Evolutionary conservation across 306 rosid genomes (phyloP), one percentile per base, ranked within the genome.

Genomic region (Sindora glabra): DNA sequence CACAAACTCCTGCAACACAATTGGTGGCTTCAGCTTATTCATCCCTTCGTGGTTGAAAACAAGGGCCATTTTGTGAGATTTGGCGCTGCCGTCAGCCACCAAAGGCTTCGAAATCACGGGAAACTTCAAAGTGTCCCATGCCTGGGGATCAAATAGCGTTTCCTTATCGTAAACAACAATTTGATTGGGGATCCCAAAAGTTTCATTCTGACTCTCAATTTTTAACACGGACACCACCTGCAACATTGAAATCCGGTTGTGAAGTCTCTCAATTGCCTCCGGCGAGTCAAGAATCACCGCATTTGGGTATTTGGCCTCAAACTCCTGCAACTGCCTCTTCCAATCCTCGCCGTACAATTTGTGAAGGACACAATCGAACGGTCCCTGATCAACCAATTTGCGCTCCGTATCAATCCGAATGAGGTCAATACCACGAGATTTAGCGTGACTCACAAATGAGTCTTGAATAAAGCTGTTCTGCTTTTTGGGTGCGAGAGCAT

Each of bases 61-160:
- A 5, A 90, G 72, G 22, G 86, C 80, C 97, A 90, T 90, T 68
- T 84, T 82, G 64, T 90, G 97, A 40, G 97, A 87, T 67, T 79
- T 84, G 10, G 95, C 97, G 65, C 94, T 84, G 1, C 97, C 97
- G 57, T 90, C 97, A 0, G 97, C 95, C 0, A 87, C 97, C 9
- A 84, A 54, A 2, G 97, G 97, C 71, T 90, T 90, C 13, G 94
- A 83, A 9, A 90, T 82, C 39, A 87, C 85, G 55, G 97, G 97
- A 33, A 87, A 86, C 80, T 82, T 90, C 29, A 90, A 59, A 1
- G 71, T 72, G 65, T 80, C 95, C 83, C 88, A 82, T 0, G 84
- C 75, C 53, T 64, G 89, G 0, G 62, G 73, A 42, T 86, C 94
- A 18, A 72, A 46, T 2, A 90, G 80, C 0, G 92, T 82, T 38